Evolutionary conservation across 148 eudicot genomes (phyloP).

Genomic region (Rhododendron griersonianum): DNA sequence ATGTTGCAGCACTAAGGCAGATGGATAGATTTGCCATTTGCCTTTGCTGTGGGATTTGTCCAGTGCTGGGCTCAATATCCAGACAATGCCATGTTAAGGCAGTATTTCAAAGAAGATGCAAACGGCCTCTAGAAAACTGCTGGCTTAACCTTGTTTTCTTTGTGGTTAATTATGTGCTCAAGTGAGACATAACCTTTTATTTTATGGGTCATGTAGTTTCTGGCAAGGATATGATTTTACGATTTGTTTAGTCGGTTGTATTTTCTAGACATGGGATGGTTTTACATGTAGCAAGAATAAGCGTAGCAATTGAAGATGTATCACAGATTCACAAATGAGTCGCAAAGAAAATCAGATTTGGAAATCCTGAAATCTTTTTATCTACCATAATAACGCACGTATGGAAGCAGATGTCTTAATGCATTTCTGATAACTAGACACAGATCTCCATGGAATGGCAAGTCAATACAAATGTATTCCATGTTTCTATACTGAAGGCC

Average conservation of each 20-base stretch:
- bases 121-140: neutral
- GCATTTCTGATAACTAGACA: no score
- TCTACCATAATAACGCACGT: neutral
- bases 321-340: neutral
- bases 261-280: neutral
- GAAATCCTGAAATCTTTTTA: no score
- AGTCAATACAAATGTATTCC: neutral
- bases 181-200: neutral
- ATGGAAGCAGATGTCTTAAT: neutral
- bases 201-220: neutral
- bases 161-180: no score
- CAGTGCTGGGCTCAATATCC: neutral
- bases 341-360: neutral
- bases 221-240: no score
- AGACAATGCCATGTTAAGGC: neutral
- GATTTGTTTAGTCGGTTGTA: no score
- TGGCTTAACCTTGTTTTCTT: neutral
- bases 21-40: neutral
- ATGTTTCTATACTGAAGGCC: neutral
- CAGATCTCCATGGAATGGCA: no score
- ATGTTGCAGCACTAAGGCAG: constrained; percentile 28
- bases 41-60: neutral
- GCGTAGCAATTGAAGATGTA: neutral
- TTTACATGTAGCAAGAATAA: neutral
- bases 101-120: neutral